Evolutionary conservation across 2,329 filamentous ascomycete species (phyloP).

Genomic region (Ambrosiella cleistominuta): DNA sequence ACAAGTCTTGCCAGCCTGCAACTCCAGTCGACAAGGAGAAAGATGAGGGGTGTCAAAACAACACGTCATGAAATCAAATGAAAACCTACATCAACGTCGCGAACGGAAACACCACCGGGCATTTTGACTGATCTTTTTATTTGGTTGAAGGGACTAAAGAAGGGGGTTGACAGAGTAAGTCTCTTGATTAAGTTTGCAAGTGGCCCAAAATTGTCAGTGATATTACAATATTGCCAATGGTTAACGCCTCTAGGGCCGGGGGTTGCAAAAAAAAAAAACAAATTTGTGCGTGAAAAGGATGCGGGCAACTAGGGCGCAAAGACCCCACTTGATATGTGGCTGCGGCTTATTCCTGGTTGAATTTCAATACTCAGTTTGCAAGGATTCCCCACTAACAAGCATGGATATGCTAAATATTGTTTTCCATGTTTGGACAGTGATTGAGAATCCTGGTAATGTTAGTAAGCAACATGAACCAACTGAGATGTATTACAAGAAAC

Average conservation of each 20-base stretch:
- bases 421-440: too few relatives aligned
- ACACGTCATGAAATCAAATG: not conserved
- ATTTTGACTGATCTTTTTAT: constrained; percentile 45
- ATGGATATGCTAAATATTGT: too few relatives aligned
- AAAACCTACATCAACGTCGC: constrained; percentile 65
- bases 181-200: constrained; percentile 2
- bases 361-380: too few relatives aligned
- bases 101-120: constrained; percentile 63
- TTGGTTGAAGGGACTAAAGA: constrained; percentile 15
- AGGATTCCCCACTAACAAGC: too few relatives aligned
- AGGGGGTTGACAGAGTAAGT: constrained; percentile 4
- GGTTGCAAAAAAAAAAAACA: too few relatives aligned
- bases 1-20: not conserved
- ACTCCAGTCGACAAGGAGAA: not conserved
- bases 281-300: too few relatives aligned
- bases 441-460: too few relatives aligned
- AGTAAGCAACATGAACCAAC: too few relatives aligned
- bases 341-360: too few relatives aligned
- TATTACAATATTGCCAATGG: constrained; percentile 1
- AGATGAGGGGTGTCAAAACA: not conserved
- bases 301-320: too few relatives aligned
- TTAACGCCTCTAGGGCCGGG: not conserved
- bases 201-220: constrained; percentile 1
- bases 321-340: too few relatives aligned
- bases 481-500: too few relatives aligned